A percentile compares a stretch with the other conserved stretches of the same genome.
Evolutionary conservation across 352 stramenopile genomes (phyloP).

Genomic region (Phytophthora hibernalis): DNA sequence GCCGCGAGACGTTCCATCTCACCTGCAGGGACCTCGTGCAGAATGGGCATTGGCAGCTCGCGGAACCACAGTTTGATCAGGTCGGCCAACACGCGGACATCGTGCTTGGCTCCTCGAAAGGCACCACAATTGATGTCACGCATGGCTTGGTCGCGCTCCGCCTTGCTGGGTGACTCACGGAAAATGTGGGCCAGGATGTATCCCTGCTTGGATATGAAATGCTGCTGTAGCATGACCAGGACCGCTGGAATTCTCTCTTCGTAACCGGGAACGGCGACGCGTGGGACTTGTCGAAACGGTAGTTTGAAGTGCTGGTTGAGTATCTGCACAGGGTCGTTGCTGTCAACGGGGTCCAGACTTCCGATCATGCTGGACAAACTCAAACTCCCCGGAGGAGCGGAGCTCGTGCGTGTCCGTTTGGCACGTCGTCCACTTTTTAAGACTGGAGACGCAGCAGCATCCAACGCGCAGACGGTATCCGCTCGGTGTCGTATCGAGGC

Average conservation of each 20-base stretch:
- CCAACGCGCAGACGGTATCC: conserved; percentile 27
- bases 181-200: conserved; percentile 85
- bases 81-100: conserved; percentile 88
- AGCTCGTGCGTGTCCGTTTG: conserved; percentile 54
- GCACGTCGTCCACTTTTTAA: conserved; percentile 13
- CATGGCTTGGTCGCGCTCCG: conserved; percentile 86
- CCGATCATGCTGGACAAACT: conserved; percentile 46
- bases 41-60: conserved; percentile 80
- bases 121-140: conserved; percentile 83
- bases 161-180: conserved; percentile 86
- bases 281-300: conserved; percentile 75
- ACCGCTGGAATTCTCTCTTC: conserved; percentile 84
- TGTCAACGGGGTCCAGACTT: conserved; percentile 22
- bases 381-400: conserved; percentile 39
- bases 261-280: conserved; percentile 69
- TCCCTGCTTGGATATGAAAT: conserved; percentile 78
- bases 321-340: conserved; percentile 50
- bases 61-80: conserved; percentile 93
- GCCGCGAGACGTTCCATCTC: conserved; percentile 68
- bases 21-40: conserved; percentile 79
- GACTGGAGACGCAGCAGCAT: conserved; percentile 13
- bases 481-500: conserved; percentile 29
- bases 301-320: conserved; percentile 90
- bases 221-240: conserved; percentile 86
- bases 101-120: conserved; percentile 64